These are phyloP conservation scores for Gentiana macrophylla DNA, from an alignment of 257 asterid species.

Conservation along the genomic window DNA sequence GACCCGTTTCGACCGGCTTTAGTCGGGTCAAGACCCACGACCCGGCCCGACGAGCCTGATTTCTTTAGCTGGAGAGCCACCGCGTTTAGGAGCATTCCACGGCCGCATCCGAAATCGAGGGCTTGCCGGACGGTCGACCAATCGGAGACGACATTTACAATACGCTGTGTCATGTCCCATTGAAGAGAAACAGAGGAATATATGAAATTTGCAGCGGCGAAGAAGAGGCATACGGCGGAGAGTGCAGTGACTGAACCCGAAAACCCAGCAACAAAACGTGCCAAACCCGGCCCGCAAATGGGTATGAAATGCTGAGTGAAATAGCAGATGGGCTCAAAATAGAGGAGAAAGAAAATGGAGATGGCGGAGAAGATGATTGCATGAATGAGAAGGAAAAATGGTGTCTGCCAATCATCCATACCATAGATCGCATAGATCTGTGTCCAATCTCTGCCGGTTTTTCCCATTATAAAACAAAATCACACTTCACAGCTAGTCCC, in stretches of 20 bases:
- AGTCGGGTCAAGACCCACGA: conserved; percentile 67
- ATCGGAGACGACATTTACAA: conserved; percentile 65
- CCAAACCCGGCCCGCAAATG: conserved; percentile 41
- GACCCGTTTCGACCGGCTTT: conserved; percentile 5
- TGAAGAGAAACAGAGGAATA: conserved; percentile 83
- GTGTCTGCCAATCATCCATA: conserved; percentile 82
- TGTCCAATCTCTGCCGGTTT: conserved; percentile 72
- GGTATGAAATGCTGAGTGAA: conserved; percentile 43
- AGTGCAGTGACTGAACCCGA: conserved; percentile 80
- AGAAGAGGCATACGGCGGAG: conserved; percentile 81
- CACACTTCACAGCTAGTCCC: not conserved
- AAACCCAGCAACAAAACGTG: conserved; percentile 80
- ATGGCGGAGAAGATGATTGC: conserved; percentile 53
- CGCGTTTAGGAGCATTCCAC: conserved; percentile 82
- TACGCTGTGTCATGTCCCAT: conserved; percentile 93
- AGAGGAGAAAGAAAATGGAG: conserved; percentile 52
- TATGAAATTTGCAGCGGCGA: conserved; percentile 68
- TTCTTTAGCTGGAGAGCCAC: conserved; percentile 90
- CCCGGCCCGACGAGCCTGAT: conserved; percentile 85
- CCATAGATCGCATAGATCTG: conserved; percentile 98
- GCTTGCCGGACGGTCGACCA: conserved; percentile 89
- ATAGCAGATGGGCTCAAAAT: conserved; percentile 68
- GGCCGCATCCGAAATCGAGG: conserved; percentile 91
- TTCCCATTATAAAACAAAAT: conserved; percentile 37
- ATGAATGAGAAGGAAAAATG: conserved; percentile 56